These are phyloP conservation scores for Ashbya aceris DNA, from an alignment of 1,139 yeast genomes.

Conservation along the genomic window DNA sequence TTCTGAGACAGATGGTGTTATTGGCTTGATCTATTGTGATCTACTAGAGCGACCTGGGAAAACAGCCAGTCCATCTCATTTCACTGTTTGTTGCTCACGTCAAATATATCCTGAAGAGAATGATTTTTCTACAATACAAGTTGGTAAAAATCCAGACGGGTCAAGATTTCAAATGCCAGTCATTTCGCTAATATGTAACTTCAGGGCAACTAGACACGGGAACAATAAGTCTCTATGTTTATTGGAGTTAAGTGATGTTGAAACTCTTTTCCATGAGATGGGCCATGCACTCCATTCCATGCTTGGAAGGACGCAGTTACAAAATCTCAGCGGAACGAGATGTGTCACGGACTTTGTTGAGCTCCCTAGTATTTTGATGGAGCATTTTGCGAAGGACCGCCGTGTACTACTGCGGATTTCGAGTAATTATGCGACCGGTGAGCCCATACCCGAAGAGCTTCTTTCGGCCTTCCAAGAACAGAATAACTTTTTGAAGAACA, in stretches of 20 bases:
- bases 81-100: conserved; percentile 92
- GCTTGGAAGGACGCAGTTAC: conserved; percentile 84
- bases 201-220: conserved; percentile 35
- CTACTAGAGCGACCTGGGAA: conserved; percentile 54
- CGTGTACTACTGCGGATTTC: conserved; percentile 69
- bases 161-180: conserved; percentile 73
- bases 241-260: conserved; percentile 69
- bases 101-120: conserved; percentile 47
- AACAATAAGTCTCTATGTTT: conserved; percentile 33
- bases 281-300: conserved; percentile 99
- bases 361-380: conserved; percentile 91
- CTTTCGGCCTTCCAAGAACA: conserved; percentile 45
- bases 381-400: conserved; percentile 76
- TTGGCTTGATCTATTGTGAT: conserved; percentile 64
- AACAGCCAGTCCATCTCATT: conserved; percentile 79
- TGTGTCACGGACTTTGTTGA: conserved; percentile 97
- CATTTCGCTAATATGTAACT: conserved; percentile 81
- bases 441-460: conserved; percentile 44
- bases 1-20: conserved; percentile 46
- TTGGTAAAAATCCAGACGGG: conserved; percentile 31
- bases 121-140: conserved; percentile 34
- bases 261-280: conserved; percentile 95
- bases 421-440: conserved; percentile 60
- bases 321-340: conserved; percentile 89
- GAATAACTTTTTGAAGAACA: conserved; percentile 47